These are phyloP conservation scores for Xylariaceae sp. DNA, from an alignment of 2,329 filamentous ascomycete species.

Conservation along the genomic window DNA sequence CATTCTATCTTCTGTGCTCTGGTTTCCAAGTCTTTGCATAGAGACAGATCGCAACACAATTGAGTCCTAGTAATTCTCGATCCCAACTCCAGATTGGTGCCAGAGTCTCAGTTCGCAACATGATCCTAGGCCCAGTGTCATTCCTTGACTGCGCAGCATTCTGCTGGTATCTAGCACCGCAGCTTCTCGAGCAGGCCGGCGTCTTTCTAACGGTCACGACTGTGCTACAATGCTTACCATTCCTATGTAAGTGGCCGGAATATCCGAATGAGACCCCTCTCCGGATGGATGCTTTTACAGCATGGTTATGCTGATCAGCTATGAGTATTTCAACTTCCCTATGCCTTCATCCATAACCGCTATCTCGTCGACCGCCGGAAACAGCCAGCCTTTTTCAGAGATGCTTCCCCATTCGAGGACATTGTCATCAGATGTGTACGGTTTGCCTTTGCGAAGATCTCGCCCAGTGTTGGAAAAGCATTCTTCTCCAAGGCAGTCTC, in stretches of 20 bases:
- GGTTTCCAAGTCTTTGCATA: no score
- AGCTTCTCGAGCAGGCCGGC: conserved; percentile 67
- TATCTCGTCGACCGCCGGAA: conserved; percentile 44
- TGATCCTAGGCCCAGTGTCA: conserved; percentile 73
- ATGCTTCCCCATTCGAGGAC: conserved; percentile 73
- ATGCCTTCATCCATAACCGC: conserved; percentile 56
- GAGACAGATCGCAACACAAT: neutral
- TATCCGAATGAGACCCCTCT: neutral
- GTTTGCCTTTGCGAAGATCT: conserved; percentile 72
- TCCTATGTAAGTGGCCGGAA: conserved; percentile 54
- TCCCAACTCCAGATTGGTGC: neutral
- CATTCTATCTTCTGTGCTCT: neutral
- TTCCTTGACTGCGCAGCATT: conserved; percentile 75
- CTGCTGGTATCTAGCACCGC: conserved; percentile 66
- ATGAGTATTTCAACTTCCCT: conserved; percentile 57
- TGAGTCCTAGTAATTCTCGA: neutral
- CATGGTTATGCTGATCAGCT: conserved; percentile 4
- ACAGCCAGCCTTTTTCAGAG: conserved; percentile 62
- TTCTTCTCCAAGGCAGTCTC: conserved; percentile 76
- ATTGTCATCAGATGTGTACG: conserved; percentile 73
- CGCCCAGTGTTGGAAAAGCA: conserved; percentile 65
- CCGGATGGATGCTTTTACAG: neutral
- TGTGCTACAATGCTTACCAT: conserved; percentile 63
- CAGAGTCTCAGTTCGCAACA: conserved; percentile 32
- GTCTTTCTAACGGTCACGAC: conserved; percentile 57